A percentile compares a stretch with the other conserved stretches of the same genome.
Conservation (phyloP, 352 stramenopile species). For the Globisporangium radiosum region DNA sequence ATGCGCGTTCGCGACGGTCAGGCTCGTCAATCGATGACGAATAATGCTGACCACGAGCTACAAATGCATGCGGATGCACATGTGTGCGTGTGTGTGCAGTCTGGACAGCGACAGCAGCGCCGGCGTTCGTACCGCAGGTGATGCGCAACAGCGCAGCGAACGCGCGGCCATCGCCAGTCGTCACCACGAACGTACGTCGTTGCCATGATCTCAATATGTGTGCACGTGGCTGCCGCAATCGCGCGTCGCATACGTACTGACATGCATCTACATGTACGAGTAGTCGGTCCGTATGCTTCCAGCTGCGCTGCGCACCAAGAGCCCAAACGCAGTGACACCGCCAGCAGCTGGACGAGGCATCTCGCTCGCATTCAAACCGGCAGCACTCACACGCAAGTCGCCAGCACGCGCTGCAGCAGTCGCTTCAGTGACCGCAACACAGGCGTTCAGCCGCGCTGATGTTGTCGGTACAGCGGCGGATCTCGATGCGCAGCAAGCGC, state of each 20-base stretch:
- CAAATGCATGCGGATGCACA: too few species aligned
- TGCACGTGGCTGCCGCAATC: too few species aligned
- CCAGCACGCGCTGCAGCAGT: background rate
- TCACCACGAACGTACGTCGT: slow-evolving; percentile 21
- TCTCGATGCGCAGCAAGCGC: background rate
- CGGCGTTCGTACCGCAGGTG: slow-evolving; percentile 44
- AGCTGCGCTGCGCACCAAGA: slow-evolving; percentile 38
- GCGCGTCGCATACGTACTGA: background rate
- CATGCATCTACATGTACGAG: background rate
- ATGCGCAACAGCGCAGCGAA: slow-evolving; percentile 7
- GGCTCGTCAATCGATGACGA: too few species aligned
- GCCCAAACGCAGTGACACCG: slow-evolving; percentile 11
- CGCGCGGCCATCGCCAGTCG: slow-evolving; percentile 2
- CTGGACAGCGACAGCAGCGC: slow-evolving; percentile 36
- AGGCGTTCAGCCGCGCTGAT: background rate
- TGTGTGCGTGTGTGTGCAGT: slow-evolving; percentile 19
- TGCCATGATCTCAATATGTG: background rate
- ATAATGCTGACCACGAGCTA: too few species aligned
- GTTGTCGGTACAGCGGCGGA: background rate
- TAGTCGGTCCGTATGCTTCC: slow-evolving; percentile 46
- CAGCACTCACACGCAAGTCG: slow-evolving; percentile 40
- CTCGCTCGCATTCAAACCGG: slow-evolving; percentile 51
- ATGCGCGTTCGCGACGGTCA: background rate
- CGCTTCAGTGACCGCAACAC: background rate
- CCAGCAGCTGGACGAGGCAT: slow-evolving; percentile 18